Evolutionary conservation across 2,329 filamentous ascomycete species (phyloP), one percentile per base, ranked within the genome.

Genomic region (Pseudogymnoascus sp.): DNA sequence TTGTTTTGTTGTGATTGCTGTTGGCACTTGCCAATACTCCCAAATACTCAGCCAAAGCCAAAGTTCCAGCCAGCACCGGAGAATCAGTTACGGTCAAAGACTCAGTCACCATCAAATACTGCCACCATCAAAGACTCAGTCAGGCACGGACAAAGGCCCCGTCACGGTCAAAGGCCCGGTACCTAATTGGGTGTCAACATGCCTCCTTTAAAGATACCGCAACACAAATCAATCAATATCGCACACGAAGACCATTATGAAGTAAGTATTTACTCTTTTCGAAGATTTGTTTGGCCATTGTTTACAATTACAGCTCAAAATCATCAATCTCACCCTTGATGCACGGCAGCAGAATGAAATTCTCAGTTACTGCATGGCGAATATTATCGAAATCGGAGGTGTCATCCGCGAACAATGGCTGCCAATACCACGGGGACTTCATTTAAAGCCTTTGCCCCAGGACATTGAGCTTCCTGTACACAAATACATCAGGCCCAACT

Each of bases 361-460:
- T 8, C 49, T 55, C 49, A 33, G 16, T 12, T 55, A 55, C 28
- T 55, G 49, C 25, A 55, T 55, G 28, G 28, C 28, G n/a, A 55
- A 55, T 7, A 55, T 55, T 33, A 55, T 55, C 49, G 12, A 55
- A n/a, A 55, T 55, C 25, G 49, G 49, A 55, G 49, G 49, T 22
- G 49, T 33, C n/a, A 55, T 55, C 9, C 49, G 49, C 28, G 49
- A 55, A 33, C 49, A 55, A 12, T 55, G 49, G 49, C 49, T 55
- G 1, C 49, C 49, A 19, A 55, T 55, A 33, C 49, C 49, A 55
- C 49, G 49, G 8, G n/a, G 25, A 33, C 3, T 12, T 19, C 8
- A 7, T 28, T 33, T 55, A n/a, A 55, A 55, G 25, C 25, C 25
- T 4, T 14, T 55, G 49, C 49, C 49, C 49, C 19, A 19, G 9